Percentiles rank a stretch among this genome's conserved stretches.
Conservation (phyloP, 805 yeast species). For the Lipomyces chichibuensis region DNA sequence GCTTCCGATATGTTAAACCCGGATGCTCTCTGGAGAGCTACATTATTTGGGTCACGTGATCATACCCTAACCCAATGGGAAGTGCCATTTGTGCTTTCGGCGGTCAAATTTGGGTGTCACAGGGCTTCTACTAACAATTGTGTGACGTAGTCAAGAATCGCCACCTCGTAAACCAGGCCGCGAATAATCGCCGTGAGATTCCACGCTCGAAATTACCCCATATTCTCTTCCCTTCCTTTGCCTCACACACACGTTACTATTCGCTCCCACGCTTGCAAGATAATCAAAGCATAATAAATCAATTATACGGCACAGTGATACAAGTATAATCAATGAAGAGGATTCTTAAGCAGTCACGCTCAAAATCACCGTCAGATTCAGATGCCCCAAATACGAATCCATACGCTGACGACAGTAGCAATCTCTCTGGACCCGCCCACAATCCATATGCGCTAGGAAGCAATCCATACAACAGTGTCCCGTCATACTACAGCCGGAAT, state of each 20-base stretch:
- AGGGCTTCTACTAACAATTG: too few relatives aligned
- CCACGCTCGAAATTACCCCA: neutral
- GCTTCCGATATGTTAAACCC: too few relatives aligned
- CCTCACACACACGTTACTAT: neutral
- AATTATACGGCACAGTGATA: neutral
- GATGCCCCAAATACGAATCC: neutral
- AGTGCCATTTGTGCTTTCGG: too few relatives aligned
- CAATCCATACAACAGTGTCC: conserved; percentile 26
- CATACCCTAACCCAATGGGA: neutral
- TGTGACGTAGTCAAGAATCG: neutral
- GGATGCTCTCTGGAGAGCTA: too few relatives aligned
- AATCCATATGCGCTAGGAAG: conserved; percentile 26
- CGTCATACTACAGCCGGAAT: conserved; percentile 1
- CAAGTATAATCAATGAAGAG: neutral
- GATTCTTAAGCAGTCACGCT: neutral
- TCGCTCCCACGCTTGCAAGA: neutral
- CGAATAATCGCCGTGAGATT: neutral
- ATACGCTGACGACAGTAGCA: neutral
- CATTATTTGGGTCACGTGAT: too few relatives aligned
- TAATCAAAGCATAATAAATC: neutral
- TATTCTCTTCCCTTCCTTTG: neutral
- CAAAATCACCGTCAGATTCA: conserved; percentile 1
- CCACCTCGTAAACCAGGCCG: neutral
- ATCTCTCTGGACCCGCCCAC: conserved; percentile 1
- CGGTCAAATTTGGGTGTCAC: neutral